These are phyloP conservation scores for Plasmodium yoelii DNA, from an alignment of 169 alveolate species.

Conservation along the genomic window DNA sequence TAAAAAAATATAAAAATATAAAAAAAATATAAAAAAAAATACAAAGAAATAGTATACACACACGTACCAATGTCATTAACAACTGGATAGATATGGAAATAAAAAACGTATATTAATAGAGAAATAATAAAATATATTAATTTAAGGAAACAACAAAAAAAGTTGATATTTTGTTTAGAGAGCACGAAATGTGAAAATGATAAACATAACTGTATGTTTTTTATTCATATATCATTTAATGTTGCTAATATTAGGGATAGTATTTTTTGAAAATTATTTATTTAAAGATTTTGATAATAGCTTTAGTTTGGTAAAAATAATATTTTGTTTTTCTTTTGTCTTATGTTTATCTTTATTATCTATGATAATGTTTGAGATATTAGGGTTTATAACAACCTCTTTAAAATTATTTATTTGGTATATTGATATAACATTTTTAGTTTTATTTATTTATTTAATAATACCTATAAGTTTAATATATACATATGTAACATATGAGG, in stretches of 20 bases:
- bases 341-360: constrained; percentile 41
- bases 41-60: too few relatives aligned
- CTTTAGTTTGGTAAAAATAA: constrained; percentile 53
- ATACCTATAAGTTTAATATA: constrained; percentile 52
- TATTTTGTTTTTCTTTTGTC: constrained; percentile 54
- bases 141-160: neutral
- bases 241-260: constrained; percentile 22
- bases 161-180: neutral
- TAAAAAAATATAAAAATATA: too few relatives aligned
- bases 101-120: too few relatives aligned
- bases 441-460: constrained; percentile 50
- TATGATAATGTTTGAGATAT: constrained; percentile 47
- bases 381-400: constrained; percentile 42
- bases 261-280: constrained; percentile 47
- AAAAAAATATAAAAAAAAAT: too few relatives aligned
- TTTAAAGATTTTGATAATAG: constrained; percentile 63
- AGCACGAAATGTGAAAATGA: neutral
- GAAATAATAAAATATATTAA: neutral
- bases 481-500: constrained; percentile 62
- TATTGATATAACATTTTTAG: constrained; percentile 46
- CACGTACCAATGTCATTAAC: too few relatives aligned
- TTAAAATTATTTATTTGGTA: constrained; percentile 53
- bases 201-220: constrained; percentile 12
- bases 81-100: too few relatives aligned
- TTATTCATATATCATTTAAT: constrained; percentile 28